Evolutionary conservation across 768 basidiomycete species (phyloP).

Genomic region (Podaxis pistillaris): DNA sequence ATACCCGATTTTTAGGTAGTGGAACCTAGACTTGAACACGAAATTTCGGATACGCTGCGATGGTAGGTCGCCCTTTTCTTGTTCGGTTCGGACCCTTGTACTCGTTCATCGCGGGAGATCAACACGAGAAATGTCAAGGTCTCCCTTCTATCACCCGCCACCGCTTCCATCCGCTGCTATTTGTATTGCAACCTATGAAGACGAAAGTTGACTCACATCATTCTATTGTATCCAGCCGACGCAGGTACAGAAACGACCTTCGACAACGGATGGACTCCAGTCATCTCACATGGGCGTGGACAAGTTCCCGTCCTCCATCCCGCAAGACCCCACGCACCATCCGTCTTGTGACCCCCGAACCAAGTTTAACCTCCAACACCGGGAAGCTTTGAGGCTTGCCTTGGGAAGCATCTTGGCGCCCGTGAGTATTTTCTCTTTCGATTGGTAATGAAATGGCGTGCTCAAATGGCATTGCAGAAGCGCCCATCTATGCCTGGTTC

Average conservation of each 20-base stretch:
- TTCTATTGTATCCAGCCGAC: slow-evolving; percentile 27
- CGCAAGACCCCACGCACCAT: slow-evolving; percentile 28
- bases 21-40: not conserved
- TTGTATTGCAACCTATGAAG: not conserved
- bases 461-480: slow-evolving; percentile 37
- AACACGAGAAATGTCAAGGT: not conserved
- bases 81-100: not conserved
- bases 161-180: not conserved
- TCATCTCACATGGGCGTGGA: slow-evolving; percentile 22
- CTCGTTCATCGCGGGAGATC: not conserved
- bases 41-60: not conserved
- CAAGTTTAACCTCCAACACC: slow-evolving; percentile 33
- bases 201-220: not conserved
- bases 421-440: slow-evolving; percentile 34
- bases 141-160: not conserved
- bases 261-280: slow-evolving; percentile 24
- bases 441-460: slow-evolving; percentile 15
- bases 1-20: not conserved
- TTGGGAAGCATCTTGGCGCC: slow-evolving; percentile 61
- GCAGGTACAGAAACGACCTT: slow-evolving; percentile 32
- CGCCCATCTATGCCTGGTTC: slow-evolving; percentile 43
- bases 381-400: slow-evolving; percentile 52
- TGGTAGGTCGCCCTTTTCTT: slow-evolving; percentile 17
- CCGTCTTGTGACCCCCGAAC: slow-evolving; percentile 10
- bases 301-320: slow-evolving; percentile 19